Evolutionary conservation across 2,329 filamentous ascomycete species (phyloP).

Genomic region (Cladosporium sphaerospermum): DNA sequence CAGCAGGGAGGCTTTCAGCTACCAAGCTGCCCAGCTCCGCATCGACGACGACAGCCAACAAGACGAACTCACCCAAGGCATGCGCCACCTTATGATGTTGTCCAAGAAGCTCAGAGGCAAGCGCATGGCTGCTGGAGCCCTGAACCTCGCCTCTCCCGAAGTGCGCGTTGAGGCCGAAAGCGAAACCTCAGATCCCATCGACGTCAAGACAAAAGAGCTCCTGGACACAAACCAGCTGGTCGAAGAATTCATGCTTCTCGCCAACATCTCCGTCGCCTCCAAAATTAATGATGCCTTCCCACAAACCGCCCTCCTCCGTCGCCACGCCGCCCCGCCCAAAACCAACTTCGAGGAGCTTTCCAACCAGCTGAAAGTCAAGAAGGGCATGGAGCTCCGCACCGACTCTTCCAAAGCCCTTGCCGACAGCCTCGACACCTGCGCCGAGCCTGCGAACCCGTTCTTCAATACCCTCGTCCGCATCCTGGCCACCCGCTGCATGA

Average conservation of each 20-base stretch:
- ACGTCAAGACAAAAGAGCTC: constrained; percentile 90
- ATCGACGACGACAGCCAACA: constrained; percentile 85
- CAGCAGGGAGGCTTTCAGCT: constrained; percentile 93
- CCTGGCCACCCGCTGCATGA: constrained; percentile 98
- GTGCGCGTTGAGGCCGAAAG: constrained; percentile 93
- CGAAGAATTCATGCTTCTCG: constrained; percentile 98
- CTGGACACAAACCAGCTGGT: constrained; percentile 96
- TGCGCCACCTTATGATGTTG: constrained; percentile 77
- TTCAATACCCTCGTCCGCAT: constrained; percentile 98
- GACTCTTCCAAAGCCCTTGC: constrained; percentile 91
- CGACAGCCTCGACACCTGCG: constrained; percentile 80
- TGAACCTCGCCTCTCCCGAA: constrained; percentile 96
- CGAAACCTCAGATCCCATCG: constrained; percentile 90
- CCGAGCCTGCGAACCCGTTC: constrained; percentile 76
- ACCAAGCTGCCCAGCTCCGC: constrained; percentile 88
- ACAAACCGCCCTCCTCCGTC: constrained; percentile 87
- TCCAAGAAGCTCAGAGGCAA: constrained; percentile 92
- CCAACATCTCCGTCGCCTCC: constrained; percentile 87
- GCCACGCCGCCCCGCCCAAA: constrained; percentile 86
- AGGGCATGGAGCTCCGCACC: constrained; percentile 68
- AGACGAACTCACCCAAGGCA: constrained; percentile 83
- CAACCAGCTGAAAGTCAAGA: constrained; percentile 85
- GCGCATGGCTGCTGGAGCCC: constrained; percentile 89
- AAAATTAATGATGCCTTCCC: constrained; percentile 90
- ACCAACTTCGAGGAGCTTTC: constrained; percentile 93